Conservation (phyloP, 441 rosid genomes). For the Manihot esculenta region DNA sequence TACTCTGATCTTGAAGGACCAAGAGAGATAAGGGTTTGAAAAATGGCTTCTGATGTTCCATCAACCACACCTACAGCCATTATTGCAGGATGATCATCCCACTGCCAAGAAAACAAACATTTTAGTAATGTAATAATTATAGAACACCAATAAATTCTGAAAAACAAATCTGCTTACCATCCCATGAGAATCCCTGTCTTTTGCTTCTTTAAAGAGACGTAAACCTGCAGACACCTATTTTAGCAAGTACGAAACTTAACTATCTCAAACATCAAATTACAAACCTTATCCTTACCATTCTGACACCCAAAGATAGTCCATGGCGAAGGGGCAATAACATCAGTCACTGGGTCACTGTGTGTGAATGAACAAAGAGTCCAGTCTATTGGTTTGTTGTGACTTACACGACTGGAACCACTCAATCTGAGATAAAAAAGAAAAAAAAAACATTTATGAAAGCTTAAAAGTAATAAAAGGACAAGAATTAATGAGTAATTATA, state of each 20-base stretch:
- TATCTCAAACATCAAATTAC: slow-evolving; percentile 16
- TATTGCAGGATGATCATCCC: slow-evolving; percentile 99
- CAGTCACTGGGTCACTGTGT: slow-evolving; percentile 61
- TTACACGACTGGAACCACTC: slow-evolving; percentile 55
- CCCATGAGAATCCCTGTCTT: slow-evolving; percentile 71
- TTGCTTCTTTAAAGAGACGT: slow-evolving; percentile 91
- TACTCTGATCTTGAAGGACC: slow-evolving; percentile 97
- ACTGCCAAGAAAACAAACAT: slow-evolving; percentile 37
- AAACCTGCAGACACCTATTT: slow-evolving; percentile 54
- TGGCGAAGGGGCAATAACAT: slow-evolving; percentile 93
- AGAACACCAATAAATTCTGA: slow-evolving; percentile 11
- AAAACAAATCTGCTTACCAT: slow-evolving; percentile 50
- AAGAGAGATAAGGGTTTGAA: slow-evolving; percentile 93
- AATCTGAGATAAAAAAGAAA: slow-evolving; percentile 49
- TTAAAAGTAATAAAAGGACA: slow-evolving; percentile 10
- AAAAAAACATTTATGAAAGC: slow-evolving; percentile 20
- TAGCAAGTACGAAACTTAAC: slow-evolving; percentile 23
- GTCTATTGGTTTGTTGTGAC: slow-evolving; percentile 53
- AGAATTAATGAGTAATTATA: slow-evolving; percentile 14
- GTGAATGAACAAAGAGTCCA: slow-evolving; percentile 69
- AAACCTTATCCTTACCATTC: slow-evolving; percentile 51
- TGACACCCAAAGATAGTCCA: slow-evolving; percentile 98
- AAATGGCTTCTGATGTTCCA: slow-evolving; percentile 93
- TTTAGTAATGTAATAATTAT: slow-evolving; percentile 14
- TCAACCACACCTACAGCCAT: slow-evolving; percentile 98